phyloP scores from a whole-genome alignment of 805 yeast genomes.

The Starmerella lactis-condensi region DNA sequence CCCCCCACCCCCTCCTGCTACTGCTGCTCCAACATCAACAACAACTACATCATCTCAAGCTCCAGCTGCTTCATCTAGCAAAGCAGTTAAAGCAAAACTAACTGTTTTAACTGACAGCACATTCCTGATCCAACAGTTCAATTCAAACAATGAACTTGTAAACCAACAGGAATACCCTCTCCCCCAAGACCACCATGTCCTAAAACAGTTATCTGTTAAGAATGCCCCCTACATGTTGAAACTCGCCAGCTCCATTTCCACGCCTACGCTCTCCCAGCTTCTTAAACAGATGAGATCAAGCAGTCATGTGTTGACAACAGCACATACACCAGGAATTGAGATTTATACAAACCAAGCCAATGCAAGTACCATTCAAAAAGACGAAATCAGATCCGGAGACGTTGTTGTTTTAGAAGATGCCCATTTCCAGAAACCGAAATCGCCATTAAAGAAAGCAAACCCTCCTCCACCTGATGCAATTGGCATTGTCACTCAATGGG shows the following conservation, averaged over 20 bases:
- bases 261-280: too few relatives aligned
- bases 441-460: slow-evolving; percentile 38
- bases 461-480: slow-evolving; percentile 41
- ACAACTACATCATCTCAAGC: too few relatives aligned
- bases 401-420: slow-evolving; percentile 59
- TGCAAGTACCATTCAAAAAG: slow-evolving; percentile 34
- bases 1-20: slow-evolving; percentile 18
- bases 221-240: too few relatives aligned
- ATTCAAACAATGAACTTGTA: too few relatives aligned
- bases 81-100: too few relatives aligned
- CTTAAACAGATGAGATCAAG: too few relatives aligned
- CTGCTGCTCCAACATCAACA: slow-evolving; percentile 6
- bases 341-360: slow-evolving; percentile 39
- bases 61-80: slow-evolving; percentile 16
- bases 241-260: too few relatives aligned
- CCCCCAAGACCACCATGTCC: too few relatives aligned
- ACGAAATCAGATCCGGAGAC: slow-evolving; percentile 68
- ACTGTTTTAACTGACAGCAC: too few relatives aligned
- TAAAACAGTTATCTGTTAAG: too few relatives aligned
- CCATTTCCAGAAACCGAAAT: slow-evolving; percentile 46
- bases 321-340: slow-evolving; percentile 37
- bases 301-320: neutral
- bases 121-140: too few relatives aligned
- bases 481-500: slow-evolving; percentile 52
- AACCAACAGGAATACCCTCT: too few relatives aligned